Base-by-base conservation (phyloP, 768 basidiomycete genomes). In the Auricularia sp. region DNA sequence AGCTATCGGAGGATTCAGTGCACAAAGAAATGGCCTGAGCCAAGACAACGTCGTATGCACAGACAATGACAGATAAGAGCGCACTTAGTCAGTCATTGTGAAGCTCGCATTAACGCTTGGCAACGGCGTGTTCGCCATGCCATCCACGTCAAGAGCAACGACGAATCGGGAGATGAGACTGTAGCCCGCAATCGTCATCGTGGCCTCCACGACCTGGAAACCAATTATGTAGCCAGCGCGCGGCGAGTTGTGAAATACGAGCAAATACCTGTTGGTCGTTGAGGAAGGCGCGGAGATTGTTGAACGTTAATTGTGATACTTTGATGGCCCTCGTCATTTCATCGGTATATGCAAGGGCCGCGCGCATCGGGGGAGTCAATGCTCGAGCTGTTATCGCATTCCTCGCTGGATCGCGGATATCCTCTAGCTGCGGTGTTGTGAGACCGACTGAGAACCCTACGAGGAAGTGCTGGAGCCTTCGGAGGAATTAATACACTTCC, bases 81-180 rank as follows among this genome's bases (percentile, higher is more conserved):
- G 6, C 21, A 3, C 3, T 21, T 51, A 51, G 47, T 51, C 47
- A 21, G 18, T 51, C 47, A 21, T 51, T 18, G 47, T 51, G 47
- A 51, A 51, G 47, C 47, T 51, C 14, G 47, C 47, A 21, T 51
- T 51, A 18, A 51, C 47, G 21, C 47, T 68, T 0, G 74, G 74
- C 11, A 74, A 72, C 10, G 66, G 65, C 1, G 70, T 70, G 47
- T 71, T 64, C 68, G 71, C 72, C 69, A 71, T 72, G 36, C 67
- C 71, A 64, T 75, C 75, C 11, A 76, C 73, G 63, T 77, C 68
- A 53, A 76, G 68, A 3, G 72, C 73, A 16, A 75, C 68, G 29
- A 76, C 65, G 54, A 76, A 71, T 21, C 76, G 65, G 36, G 68
- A 71, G 35, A 73, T 73, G 11, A 74, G 63, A 66, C 70, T 73